Conservation (phyloP, 164 flowering plant species). For the Brasenia schreberi region DNA sequence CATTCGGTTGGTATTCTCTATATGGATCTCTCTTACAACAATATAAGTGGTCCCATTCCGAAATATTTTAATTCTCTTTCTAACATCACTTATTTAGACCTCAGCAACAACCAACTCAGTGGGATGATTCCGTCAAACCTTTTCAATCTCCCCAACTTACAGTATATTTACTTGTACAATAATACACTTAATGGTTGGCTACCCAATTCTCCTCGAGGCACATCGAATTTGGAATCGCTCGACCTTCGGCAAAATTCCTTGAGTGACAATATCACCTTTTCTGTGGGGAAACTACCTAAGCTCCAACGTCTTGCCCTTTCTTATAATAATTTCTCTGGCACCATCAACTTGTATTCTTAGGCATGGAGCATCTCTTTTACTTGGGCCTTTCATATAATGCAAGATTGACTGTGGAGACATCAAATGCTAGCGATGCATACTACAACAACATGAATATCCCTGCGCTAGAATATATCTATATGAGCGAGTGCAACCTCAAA, state of each 20-base stretch:
- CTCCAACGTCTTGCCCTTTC: conserved; percentile 3
- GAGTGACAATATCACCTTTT: conserved; percentile 6
- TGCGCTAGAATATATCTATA: conserved; percentile 16
- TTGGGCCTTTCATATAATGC: conserved; percentile 3
- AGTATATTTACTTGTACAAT: conserved; percentile 2
- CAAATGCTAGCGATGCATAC: neutral
- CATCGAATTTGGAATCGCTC: neutral
- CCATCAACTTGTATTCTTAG: conserved; percentile 7
- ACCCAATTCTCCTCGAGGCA: no score
- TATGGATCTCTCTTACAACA: neutral
- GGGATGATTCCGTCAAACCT: conserved; percentile 10
- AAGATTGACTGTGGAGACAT: neutral
- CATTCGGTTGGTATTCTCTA: no score
- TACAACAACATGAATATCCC: conserved; percentile 6
- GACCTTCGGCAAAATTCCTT: conserved; percentile 4
- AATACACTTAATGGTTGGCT: neutral
- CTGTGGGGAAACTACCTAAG: conserved; percentile 3
- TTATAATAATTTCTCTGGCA: conserved; percentile 11
- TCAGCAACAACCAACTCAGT: conserved; percentile 1
- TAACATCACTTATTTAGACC: neutral
- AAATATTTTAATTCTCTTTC: neutral
- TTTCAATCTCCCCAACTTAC: no score
- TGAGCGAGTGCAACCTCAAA: conserved; percentile 28
- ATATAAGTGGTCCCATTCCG: neutral
- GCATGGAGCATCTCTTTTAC: neutral